Conservation (phyloP, 176 grass and related monocot genomes). For the Phoenix dactylifera region DNA sequence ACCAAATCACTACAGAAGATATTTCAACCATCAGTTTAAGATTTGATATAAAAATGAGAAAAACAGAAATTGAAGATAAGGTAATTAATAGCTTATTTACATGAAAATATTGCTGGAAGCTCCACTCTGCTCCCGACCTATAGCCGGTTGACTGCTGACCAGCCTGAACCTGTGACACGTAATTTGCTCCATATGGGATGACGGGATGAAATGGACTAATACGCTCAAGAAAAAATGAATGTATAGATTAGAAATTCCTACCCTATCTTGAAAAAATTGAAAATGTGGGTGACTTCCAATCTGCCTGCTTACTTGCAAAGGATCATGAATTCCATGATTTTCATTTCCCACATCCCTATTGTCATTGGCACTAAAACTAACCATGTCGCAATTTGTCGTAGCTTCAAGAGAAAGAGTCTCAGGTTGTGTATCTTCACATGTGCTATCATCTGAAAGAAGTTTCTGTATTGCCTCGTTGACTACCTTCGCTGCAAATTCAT, state of each 20-base stretch:
- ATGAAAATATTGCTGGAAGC: constrained; percentile 2
- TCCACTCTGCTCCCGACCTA: neutral
- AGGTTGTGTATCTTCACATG: too few species aligned
- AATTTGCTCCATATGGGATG: neutral
- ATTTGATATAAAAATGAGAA: too few species aligned
- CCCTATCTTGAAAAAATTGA: constrained; percentile 1
- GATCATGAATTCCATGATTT: neutral
- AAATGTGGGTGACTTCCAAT: neutral
- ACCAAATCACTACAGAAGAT: neutral
- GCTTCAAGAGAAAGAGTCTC: too few species aligned
- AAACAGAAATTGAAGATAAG: neutral
- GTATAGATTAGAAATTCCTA: neutral
- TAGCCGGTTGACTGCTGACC: constrained; percentile 2
- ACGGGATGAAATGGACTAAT: neutral
- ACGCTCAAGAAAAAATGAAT: neutral
- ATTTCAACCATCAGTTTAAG: too few species aligned
- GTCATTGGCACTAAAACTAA: neutral
- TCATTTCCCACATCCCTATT: neutral
- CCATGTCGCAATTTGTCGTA: too few species aligned
- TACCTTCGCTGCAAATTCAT: neutral
- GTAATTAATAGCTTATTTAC: neutral
- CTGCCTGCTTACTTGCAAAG: neutral
- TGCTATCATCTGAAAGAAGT: neutral
- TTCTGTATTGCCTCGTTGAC: neutral
- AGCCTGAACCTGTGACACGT: constrained; percentile 1